A percentile compares a stretch with the other conserved stretches of the same genome.
Evolutionary conservation across 2,329 filamentous ascomycete species (phyloP).

Genomic region (Botrytis byssoidea): DNA sequence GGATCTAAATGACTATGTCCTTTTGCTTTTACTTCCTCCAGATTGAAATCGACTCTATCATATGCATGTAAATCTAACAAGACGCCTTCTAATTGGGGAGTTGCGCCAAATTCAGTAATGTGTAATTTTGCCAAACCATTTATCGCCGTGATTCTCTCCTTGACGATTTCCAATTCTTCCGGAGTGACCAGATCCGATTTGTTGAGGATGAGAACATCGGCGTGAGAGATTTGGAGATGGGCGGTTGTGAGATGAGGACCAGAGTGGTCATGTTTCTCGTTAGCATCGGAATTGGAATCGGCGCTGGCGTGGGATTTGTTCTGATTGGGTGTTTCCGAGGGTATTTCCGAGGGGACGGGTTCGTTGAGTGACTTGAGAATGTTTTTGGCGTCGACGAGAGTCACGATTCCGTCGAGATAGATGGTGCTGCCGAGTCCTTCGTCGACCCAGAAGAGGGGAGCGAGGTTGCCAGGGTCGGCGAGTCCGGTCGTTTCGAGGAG

Average conservation of each 20-base stretch:
- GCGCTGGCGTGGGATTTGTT: conserved; percentile 39
- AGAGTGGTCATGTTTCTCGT: conserved; percentile 40
- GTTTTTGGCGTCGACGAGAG: conserved; percentile 92
- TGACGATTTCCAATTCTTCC: conserved; percentile 67
- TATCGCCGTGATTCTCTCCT: conserved; percentile 73
- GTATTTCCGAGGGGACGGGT: conserved; percentile 52
- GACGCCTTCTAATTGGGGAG: conserved; percentile 81
- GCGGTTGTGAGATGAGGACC: conserved; percentile 82
- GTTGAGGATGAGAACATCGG: conserved; percentile 92
- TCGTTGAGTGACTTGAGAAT: conserved; percentile 81
- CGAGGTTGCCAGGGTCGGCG: conserved; percentile 92
- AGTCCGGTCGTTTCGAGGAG: conserved; percentile 93
- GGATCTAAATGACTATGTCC: conserved; percentile 91
- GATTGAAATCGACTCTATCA: conserved; percentile 73
- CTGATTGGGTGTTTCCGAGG: conserved; percentile 42
- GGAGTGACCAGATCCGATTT: conserved; percentile 81
- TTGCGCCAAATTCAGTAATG: conserved; percentile 73
- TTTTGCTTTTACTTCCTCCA: conserved; percentile 68
- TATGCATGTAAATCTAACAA: conserved; percentile 91
- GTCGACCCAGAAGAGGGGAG: conserved; percentile 96
- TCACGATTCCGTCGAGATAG: conserved; percentile 95
- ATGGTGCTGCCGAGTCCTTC: conserved; percentile 93
- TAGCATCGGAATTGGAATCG: conserved; percentile 35
- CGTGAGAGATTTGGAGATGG: conserved; percentile 94
- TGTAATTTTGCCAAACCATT: conserved; percentile 86